Evolutionary conservation across 2,329 filamentous ascomycete species (phyloP).

Genomic region (Clonostachys chloroleuca): DNA sequence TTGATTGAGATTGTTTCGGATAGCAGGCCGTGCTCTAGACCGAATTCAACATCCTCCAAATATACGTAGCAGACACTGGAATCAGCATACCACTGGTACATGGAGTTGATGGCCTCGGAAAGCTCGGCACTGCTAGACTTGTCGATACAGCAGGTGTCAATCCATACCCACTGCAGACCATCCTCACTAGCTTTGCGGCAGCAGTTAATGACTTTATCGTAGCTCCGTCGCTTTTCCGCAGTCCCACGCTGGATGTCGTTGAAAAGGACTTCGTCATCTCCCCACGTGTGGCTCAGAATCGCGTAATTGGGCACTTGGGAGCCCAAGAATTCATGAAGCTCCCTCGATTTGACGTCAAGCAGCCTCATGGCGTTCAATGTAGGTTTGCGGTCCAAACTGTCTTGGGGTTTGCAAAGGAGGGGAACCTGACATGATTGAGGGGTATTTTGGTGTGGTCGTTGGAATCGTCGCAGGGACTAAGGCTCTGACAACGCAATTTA

Average conservation of each 20-base stretch:
- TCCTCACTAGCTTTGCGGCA: background rate
- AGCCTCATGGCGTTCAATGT: background rate
- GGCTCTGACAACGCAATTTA: too few species aligned
- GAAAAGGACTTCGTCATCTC: slow-evolving; percentile 14
- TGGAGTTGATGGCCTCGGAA: slow-evolving; percentile 18
- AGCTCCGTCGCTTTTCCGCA: background rate
- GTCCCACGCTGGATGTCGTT: slow-evolving; percentile 9
- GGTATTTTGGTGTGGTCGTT: too few species aligned
- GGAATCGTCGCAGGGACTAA: too few species aligned
- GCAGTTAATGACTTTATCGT: background rate
- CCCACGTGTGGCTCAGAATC: slow-evolving; percentile 24
- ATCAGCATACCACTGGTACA: slow-evolving; percentile 14
- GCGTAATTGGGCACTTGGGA: slow-evolving; percentile 9
- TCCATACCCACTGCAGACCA: slow-evolving; percentile 8
- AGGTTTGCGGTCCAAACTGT: too few species aligned
- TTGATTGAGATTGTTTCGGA: background rate
- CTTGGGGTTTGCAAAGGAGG: too few species aligned
- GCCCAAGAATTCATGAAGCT: background rate
- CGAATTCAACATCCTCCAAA: slow-evolving; percentile 6
- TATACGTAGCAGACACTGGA: slow-evolving; percentile 17
- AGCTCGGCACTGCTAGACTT: slow-evolving; percentile 13
- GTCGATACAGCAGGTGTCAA: slow-evolving; percentile 19
- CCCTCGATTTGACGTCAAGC: background rate
- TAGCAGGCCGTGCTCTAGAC: background rate
- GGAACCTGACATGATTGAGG: too few species aligned